Base-by-base conservation (phyloP, 1,284 basidiomycete species). In the Leccinum angustisporum region DNA sequence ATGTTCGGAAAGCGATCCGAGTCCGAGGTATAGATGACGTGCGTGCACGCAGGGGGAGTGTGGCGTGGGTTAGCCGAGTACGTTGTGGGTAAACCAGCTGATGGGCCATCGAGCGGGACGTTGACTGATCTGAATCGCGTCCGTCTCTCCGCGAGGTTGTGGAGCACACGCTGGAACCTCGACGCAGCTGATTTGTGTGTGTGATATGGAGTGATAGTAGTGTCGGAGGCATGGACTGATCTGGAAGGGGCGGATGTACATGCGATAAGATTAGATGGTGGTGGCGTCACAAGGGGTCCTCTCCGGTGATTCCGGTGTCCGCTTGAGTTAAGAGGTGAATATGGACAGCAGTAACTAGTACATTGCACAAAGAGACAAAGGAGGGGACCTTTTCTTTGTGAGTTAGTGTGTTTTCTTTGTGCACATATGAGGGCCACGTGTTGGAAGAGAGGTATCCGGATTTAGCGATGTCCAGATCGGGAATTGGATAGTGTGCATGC, bases 251-350 rank as follows among this genome's bases (percentile, higher is more conserved):
- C 14, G 54, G 62, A 67, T 52, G 36, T 25, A n/a, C n/a, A n/a
- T n/a, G 25, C 38, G 70, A 72, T 72, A 69, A 75, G 71, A 72
- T 72, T 72, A 72, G 71, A 72, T 72, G n/a, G 56, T 60, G 62
- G 58, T 53, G 21, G 27, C 33, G 31, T 46, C 18, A 18, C 21
- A 64, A 57, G 61, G 65, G 61, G 63, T 13, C 55, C 54, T 51
- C 57, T 51, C 67, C 60, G 54, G 61, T 58, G 58, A 55, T 56
- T 18, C 57, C 54, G 57, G 53, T 21, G 18, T 13, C 43, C 43
- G 18, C 10, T 21, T 13, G 43, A 21, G 10, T 13, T 13, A 4
- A 6, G 11, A 46, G 11, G 40, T 18, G 40, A 43, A 43, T 18
- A 43, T 9, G n/a, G 11, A 46, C 18, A 21, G 18, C 11, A 21